Percentiles rank a stretch among this genome's conserved stretches.
These are phyloP conservation scores for Spathaspora passalidarum DNA, from an alignment of 805 yeast species.

Conservation along the genomic window DNA sequence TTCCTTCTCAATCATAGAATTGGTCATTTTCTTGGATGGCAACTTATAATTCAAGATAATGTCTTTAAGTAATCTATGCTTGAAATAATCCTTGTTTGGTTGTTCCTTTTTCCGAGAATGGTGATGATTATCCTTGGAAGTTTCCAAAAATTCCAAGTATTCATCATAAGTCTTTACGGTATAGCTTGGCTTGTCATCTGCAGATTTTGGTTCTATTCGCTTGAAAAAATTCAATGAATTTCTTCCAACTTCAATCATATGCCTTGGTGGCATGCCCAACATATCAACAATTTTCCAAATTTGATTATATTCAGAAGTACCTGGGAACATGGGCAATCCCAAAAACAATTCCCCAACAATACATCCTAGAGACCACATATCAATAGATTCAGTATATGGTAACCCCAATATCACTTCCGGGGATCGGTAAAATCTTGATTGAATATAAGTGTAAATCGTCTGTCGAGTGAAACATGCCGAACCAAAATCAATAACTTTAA, in stretches of 20 bases:
- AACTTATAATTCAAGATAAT: constrained; percentile 74
- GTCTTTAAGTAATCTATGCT: constrained; percentile 59
- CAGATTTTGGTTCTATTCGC: constrained; percentile 21
- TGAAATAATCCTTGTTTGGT: constrained; percentile 83
- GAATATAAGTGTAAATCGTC: constrained; percentile 86
- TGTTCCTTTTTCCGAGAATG: constrained; percentile 48
- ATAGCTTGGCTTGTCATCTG: constrained; percentile 27
- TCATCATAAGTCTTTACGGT: constrained; percentile 34
- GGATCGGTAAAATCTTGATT: constrained; percentile 87
- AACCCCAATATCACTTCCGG: constrained; percentile 93
- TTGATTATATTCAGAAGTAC: constrained; percentile 91
- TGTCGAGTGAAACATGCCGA: constrained; percentile 91
- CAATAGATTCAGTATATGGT: constrained; percentile 90
- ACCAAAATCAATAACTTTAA: constrained; percentile 95
- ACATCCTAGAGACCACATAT: constrained; percentile 97
- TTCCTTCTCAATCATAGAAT: constrained; percentile 61
- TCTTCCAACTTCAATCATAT: constrained; percentile 97
- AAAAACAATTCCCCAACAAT: constrained; percentile 85
- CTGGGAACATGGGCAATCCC: constrained; percentile 93
- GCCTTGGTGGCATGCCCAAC: constrained; percentile 84
- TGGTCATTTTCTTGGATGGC: constrained; percentile 56
- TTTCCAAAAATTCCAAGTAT: constrained; percentile 27
- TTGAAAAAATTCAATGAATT: constrained; percentile 70
- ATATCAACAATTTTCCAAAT: constrained; percentile 76
- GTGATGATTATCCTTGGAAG: constrained; percentile 24